Evolutionary conservation across 495 filamentous ascomycete species (phyloP), one percentile per base, ranked within the genome.

Genomic region (Neurospora sp.): DNA sequence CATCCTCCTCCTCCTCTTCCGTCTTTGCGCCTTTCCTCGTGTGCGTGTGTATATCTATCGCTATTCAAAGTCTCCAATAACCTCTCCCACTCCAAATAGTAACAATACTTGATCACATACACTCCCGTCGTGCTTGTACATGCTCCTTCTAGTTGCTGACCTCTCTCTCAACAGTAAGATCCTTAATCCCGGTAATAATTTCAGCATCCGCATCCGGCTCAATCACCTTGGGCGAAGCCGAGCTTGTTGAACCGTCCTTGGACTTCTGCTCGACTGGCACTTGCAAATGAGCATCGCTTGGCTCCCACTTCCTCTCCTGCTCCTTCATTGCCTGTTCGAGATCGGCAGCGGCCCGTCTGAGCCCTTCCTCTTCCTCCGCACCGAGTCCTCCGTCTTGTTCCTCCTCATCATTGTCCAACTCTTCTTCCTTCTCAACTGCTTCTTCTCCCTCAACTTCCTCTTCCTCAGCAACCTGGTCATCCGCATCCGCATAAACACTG

Each of bases 101-200:
- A 65, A 65, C 53, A 18, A 65, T 65, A 35, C 5, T 37, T 27
- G 27, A 14, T 65, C 53, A 18, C 12, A 65, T 35, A 35, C 53
- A 27, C 14, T 65, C 53, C 7, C 27, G 20, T 59, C 27, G 53
- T 44, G 6, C 42, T 71, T 22, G n/a, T 40, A 44, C 6, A 42
- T 14, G 20, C 10, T 59, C 27, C 70, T 47, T n/a, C 40, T 37
- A 69, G 27, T 71, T 79, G 74, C 47, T 75, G 35, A 71, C 70
- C 22, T 79, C 78, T 69, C 81, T 79, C 42, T 81, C 81, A 27
- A 84, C 53, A 20, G 73, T 78, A 44, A 86, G 69, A 65, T 84
- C 79, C 71, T 83, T 82, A 72, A 88, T 69, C 0, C 86, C 86
- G 0, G 85, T 87, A 39, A 87, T 86, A 39, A 85, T 69, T 77